A percentile compares a stretch with the other conserved stretches of the same genome.
Evolutionary conservation across 768 basidiomycete species (phyloP).

Genomic region (Boletus subcaerulescens): DNA sequence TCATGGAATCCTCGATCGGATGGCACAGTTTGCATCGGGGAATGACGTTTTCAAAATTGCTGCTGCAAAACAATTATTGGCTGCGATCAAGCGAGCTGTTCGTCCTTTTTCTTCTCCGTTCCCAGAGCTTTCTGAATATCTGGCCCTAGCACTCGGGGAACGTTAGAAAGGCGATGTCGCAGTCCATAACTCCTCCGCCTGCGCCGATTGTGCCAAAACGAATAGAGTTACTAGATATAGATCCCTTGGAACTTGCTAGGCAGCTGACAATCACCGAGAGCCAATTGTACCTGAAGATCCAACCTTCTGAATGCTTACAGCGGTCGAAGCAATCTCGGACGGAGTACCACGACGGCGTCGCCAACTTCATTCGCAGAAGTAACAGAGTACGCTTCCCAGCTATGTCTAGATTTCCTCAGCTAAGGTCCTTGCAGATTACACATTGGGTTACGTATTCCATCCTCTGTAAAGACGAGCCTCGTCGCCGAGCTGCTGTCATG

Average conservation of each 20-base stretch:
- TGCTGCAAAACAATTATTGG: constrained; percentile 49
- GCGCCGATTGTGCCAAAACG: constrained; percentile 48
- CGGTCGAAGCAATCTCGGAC: constrained; percentile 47
- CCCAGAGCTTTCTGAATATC: neutral
- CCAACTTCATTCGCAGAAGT: constrained; percentile 54
- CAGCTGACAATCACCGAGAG: constrained; percentile 68
- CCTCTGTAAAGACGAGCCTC: constrained; percentile 53
- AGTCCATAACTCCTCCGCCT: constrained; percentile 40
- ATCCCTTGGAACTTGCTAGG: constrained; percentile 62
- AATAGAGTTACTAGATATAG: constrained; percentile 56
- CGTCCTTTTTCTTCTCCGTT: constrained; percentile 18
- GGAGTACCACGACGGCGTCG: constrained; percentile 50
- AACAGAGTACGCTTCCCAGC: constrained; percentile 42
- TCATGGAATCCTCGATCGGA: constrained; percentile 45
- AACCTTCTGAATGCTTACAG: constrained; percentile 58
- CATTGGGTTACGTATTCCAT: constrained; percentile 61
- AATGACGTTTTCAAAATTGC: constrained; percentile 38
- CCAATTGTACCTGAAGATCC: constrained; percentile 55
- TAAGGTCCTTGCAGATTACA: constrained; percentile 39
- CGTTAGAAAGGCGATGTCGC: constrained; percentile 34
- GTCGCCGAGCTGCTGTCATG: constrained; percentile 56
- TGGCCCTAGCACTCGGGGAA: constrained; percentile 32
- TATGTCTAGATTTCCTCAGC: neutral
- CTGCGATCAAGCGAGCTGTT: constrained; percentile 50
- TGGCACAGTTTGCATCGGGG: constrained; percentile 51